Evolutionary conservation across 352 stramenopile species (phyloP).

Genomic region (Globisporangium heterothallicum): DNA sequence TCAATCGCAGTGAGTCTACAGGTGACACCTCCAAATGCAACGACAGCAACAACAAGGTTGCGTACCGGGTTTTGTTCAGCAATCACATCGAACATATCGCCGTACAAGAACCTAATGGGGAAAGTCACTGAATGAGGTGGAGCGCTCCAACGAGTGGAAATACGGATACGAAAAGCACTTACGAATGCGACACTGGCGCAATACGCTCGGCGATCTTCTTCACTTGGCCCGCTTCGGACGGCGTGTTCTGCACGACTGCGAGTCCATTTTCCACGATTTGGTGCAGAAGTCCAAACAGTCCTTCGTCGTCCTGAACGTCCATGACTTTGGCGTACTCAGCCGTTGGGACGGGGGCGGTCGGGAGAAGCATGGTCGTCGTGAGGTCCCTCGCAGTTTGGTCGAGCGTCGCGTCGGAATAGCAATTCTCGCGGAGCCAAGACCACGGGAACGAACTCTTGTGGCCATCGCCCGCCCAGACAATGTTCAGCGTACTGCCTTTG

Average conservation of each 20-base stretch:
- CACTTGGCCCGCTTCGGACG: slow-evolving; percentile 43
- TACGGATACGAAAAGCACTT: slow-evolving; percentile 12
- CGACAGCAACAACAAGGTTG: not conserved
- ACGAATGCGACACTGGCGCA: slow-evolving; percentile 76
- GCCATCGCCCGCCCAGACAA: slow-evolving; percentile 54
- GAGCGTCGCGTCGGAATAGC: slow-evolving; percentile 55
- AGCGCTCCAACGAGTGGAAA: no score
- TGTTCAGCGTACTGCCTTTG: slow-evolving; percentile 61
- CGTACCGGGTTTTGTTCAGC: slow-evolving; percentile 71
- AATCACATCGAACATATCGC: slow-evolving; percentile 82
- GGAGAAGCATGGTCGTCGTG: slow-evolving; percentile 33
- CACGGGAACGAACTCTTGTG: slow-evolving; percentile 68
- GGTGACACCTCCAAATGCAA: no score
- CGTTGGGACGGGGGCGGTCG: slow-evolving; percentile 44
- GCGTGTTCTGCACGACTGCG: slow-evolving; percentile 71
- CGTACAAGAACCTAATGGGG: slow-evolving; percentile 65
- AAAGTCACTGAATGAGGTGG: not conserved
- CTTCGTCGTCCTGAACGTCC: slow-evolving; percentile 42
- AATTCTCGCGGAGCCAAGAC: slow-evolving; percentile 74
- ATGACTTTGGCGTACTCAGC: slow-evolving; percentile 69
- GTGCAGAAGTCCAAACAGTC: slow-evolving; percentile 60
- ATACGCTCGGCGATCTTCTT: slow-evolving; percentile 77
- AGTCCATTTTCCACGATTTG: slow-evolving; percentile 68
- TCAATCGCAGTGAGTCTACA: no score
- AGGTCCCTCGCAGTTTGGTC: slow-evolving; percentile 45